Base-by-base conservation (phyloP, 1,139 yeast genomes). In the Debaryomyces singareniensis region DNA sequence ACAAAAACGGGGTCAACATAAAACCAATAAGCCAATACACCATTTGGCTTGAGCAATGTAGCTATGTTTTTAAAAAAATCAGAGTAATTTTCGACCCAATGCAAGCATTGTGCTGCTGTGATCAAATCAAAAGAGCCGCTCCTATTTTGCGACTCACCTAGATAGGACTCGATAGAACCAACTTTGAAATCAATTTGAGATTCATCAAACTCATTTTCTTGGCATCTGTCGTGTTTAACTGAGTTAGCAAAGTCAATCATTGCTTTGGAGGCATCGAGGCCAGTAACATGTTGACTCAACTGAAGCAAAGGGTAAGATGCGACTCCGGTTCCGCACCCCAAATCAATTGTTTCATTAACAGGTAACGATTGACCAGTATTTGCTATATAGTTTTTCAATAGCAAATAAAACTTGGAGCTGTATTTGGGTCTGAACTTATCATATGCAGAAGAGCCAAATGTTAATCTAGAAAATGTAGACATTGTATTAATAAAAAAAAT, bases 361-460 rank as follows among this genome's bases (percentile, higher is more conserved):
- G n/a, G n/a, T n/a, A n/a, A n/a, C n/a, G n/a, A n/a, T n/a, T n/a
- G n/a, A n/a, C n/a, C n/a, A n/a, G n/a, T n/a, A n/a, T n/a, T n/a
- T n/a, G n/a, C n/a, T n/a, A n/a, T 43, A 35, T 58, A 66, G 1
- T 51, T 41, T 16, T 39, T 36, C n/a, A 83, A 44, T 10, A 56
- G 44, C 7, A 61, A 43, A 43, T 67, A 80, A 42, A 82, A 73
- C 2, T 63, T 47, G 0, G 53, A 43, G 0, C 87, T 85, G 43
- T 83, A 84, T 2, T 64, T 57, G 0, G 95, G 94, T 32, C 95
- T 68, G 44, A 75, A 74, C 9, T n/a, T 16, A 16, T 24, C 28
- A 24, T 24, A 29, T 6, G 24, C 5, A 13, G 13, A 13, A 13
- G 27, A 14, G 10, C n/a, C n/a, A n/a, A 18, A 18, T 9, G n/a